A percentile compares a stretch with the other conserved stretches of the same genome.
phyloP scores from a whole-genome alignment of 768 basidiomycete genomes.

The Crepidotus variabilis region DNA sequence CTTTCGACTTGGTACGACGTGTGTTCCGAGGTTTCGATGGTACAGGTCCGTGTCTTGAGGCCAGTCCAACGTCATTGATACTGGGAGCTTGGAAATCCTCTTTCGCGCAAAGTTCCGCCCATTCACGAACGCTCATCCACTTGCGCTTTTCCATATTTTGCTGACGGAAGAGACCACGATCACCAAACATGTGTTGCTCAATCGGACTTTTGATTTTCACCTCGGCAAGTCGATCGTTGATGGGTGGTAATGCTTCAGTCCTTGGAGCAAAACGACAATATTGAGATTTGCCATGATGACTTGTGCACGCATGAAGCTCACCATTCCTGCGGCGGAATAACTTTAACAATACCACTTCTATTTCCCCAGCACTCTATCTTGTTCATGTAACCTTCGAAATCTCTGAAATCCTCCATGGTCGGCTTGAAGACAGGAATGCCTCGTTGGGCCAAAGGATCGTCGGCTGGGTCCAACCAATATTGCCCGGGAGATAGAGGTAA shows the following conservation, averaged over 20 bases:
- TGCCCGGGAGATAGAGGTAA: conserved; percentile 60
- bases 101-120: conserved; percentile 72
- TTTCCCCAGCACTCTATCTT: conserved; percentile 87
- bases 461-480: conserved; percentile 70
- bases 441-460: conserved; percentile 76
- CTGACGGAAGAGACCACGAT: conserved; percentile 82
- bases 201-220: conserved; percentile 89
- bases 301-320: conserved; percentile 30
- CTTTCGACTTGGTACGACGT: conserved; percentile 42
- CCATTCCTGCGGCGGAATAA: conserved; percentile 96
- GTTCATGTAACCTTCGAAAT: conserved; percentile 90
- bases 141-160: conserved; percentile 89
- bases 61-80: conserved; percentile 62
- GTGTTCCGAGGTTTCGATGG: conserved; percentile 24
- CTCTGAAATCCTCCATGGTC: conserved; percentile 84
- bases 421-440: conserved; percentile 98
- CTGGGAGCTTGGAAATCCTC: conserved; percentile 74
- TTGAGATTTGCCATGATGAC: no score
- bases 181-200: conserved; percentile 89
- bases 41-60: conserved; percentile 33
- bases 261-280: conserved; percentile 24
- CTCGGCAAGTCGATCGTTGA: conserved; percentile 63
- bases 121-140: conserved; percentile 82
- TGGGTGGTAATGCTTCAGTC: conserved; percentile 68
- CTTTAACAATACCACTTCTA: conserved; percentile 90